Percentiles rank a stretch among this genome's conserved stretches.
Conservation (phyloP, 2,329 filamentous ascomycete species). For the Aspergillus hiratsukae region DNA sequence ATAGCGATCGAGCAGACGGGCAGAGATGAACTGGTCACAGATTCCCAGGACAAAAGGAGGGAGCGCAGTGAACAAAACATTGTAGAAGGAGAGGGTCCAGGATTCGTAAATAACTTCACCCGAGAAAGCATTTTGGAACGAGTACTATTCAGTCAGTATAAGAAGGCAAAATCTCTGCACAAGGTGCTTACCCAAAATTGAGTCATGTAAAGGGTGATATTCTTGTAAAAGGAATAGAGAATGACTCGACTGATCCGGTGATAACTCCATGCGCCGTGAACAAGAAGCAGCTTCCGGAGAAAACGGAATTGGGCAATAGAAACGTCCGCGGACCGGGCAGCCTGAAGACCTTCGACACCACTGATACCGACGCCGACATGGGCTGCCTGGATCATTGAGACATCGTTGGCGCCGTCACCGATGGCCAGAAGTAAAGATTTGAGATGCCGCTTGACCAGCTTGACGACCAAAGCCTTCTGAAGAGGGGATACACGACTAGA, state of each 20-base stretch:
- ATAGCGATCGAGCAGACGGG: conserved; percentile 87
- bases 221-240: conserved; percentile 98
- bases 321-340: conserved; percentile 90
- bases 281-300: conserved; percentile 85
- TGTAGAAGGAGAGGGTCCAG: conserved; percentile 99
- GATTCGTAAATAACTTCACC: conserved; percentile 98
- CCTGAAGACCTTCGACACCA: conserved; percentile 93
- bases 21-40: conserved; percentile 95
- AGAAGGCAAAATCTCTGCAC: not conserved
- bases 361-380: conserved; percentile 98
- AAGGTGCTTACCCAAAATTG: conserved; percentile 81
- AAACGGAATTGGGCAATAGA: conserved; percentile 95
- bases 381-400: conserved; percentile 99
- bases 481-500: conserved; percentile 85
- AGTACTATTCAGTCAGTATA: conserved; percentile 58
- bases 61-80: conserved; percentile 93
- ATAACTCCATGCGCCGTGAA: conserved; percentile 97
- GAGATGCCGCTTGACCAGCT: conserved; percentile 92
- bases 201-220: conserved; percentile 97
- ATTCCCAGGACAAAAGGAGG: conserved; percentile 93
- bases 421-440: conserved; percentile 91
- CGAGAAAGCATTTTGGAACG: conserved; percentile 97
- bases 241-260: conserved; percentile 96
- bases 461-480: conserved; percentile 95
- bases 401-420: conserved; percentile 95